These are phyloP conservation scores for Eustoma russellianum DNA, from an alignment of 257 asterid species.

Conservation along the genomic window DNA sequence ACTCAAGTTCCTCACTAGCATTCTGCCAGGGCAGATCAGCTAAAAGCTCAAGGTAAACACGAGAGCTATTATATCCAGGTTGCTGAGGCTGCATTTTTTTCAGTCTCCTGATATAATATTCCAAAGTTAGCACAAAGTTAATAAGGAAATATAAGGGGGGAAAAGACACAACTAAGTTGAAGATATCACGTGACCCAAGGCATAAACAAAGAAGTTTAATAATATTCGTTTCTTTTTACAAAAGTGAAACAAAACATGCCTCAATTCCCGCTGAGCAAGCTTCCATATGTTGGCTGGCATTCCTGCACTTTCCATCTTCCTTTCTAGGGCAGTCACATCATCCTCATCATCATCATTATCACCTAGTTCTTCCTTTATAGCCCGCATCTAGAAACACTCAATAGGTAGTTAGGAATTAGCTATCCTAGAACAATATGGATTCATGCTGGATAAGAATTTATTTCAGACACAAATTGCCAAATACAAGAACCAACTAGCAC, in stretches of 20 bases:
- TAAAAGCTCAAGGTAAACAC: conserved; percentile 90
- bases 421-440: not conserved
- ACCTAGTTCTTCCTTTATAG: conserved; percentile 96
- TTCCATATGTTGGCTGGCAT: conserved; percentile 97
- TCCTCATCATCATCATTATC: conserved; percentile 97
- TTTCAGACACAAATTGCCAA: not conserved
- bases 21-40: conserved; percentile 98
- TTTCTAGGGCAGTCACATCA: conserved; percentile 87
- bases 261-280: conserved; percentile 88
- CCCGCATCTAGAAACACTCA: conserved; percentile 72
- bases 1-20: conserved; percentile 68
- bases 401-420: conserved; percentile 3
- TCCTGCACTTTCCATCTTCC: conserved; percentile 93
- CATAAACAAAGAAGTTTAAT: no score
- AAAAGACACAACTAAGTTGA: no score
- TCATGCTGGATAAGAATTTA: not conserved
- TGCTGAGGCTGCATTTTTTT: conserved; percentile 99
- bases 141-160: not conserved
- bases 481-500: no score
- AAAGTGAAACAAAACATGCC: conserved; percentile 26
- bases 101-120: conserved; percentile 64
- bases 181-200: no score
- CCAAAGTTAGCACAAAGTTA: conserved; percentile 10
- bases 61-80: conserved; percentile 96
- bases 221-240: no score